Conservation (phyloP, 106 monocot species). For the Xerophyta viscosa region DNA sequence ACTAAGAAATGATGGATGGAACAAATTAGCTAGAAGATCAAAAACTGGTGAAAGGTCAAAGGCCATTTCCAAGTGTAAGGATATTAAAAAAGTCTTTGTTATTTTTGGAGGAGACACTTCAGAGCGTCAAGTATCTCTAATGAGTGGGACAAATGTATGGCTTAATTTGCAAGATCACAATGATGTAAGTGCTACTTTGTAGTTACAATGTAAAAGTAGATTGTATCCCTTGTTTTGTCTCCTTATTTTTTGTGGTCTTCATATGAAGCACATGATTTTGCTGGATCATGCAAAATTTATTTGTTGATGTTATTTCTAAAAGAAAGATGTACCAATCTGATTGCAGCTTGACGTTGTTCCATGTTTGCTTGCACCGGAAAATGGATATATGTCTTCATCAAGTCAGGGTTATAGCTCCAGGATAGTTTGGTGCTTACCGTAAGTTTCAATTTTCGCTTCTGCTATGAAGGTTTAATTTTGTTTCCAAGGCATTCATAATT, state of each 20-base stretch:
- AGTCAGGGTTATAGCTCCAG: constrained; percentile 15
- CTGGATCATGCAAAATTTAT: not conserved
- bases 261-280: not conserved
- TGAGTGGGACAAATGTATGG: constrained; percentile 99
- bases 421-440: constrained; percentile 89
- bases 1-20: constrained; percentile 28
- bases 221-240: no score
- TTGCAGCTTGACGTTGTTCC: constrained; percentile 84
- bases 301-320: not conserved
- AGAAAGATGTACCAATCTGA: constrained; percentile 1
- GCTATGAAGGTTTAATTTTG: no score
- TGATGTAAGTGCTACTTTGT: constrained; percentile 87
- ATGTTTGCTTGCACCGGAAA: constrained; percentile 71
- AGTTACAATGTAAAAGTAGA: no score
- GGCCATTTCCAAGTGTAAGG: not conserved
- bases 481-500: no score
- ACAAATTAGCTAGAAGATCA: constrained; percentile 34
- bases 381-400: constrained; percentile 43
- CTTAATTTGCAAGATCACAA: constrained; percentile 82
- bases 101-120: constrained; percentile 95
- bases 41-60: constrained; percentile 18
- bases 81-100: constrained; percentile 68
- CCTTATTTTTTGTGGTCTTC: constrained; percentile 1
- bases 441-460: no score
- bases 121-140: constrained; percentile 97